phyloP scores from a whole-genome alignment of 805 yeast species.

The Grigorovia yakushimaensis region DNA sequence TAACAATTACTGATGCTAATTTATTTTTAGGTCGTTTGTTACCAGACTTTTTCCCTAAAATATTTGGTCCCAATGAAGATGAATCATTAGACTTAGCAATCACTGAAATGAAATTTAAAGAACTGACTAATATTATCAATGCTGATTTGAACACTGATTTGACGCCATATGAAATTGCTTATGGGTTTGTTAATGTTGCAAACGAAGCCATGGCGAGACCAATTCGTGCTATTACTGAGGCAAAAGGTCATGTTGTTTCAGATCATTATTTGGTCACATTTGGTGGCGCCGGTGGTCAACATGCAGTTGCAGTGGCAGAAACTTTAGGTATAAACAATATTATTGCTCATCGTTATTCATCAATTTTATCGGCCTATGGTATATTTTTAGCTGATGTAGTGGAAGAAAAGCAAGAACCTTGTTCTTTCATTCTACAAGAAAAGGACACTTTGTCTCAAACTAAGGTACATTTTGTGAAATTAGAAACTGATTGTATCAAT shows the following conservation, averaged over 20 bases:
- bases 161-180: constrained; percentile 61
- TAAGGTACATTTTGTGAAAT: constrained; percentile 35
- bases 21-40: constrained; percentile 59
- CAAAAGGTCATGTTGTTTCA: constrained; percentile 61
- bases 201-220: constrained; percentile 89
- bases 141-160: constrained; percentile 30
- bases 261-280: constrained; percentile 69
- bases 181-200: constrained; percentile 75
- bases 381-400: constrained; percentile 82
- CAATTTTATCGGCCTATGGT: constrained; percentile 80
- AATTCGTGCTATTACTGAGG: constrained; percentile 73
- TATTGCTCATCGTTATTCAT: constrained; percentile 70
- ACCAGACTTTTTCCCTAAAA: constrained; percentile 68
- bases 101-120: constrained; percentile 40
- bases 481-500: constrained; percentile 35
- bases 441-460: constrained; percentile 27
- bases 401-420: constrained; percentile 68
- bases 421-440: constrained; percentile 34
- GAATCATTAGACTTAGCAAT: constrained; percentile 53
- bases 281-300: constrained; percentile 95
- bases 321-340: constrained; percentile 60
- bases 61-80: constrained; percentile 74
- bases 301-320: constrained; percentile 68
- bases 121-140: constrained; percentile 50
- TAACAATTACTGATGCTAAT: constrained; percentile 82